These are phyloP conservation scores for Peronosclerospora sorghi DNA, from an alignment of 352 stramenopile genomes.

Conservation along the genomic window DNA sequence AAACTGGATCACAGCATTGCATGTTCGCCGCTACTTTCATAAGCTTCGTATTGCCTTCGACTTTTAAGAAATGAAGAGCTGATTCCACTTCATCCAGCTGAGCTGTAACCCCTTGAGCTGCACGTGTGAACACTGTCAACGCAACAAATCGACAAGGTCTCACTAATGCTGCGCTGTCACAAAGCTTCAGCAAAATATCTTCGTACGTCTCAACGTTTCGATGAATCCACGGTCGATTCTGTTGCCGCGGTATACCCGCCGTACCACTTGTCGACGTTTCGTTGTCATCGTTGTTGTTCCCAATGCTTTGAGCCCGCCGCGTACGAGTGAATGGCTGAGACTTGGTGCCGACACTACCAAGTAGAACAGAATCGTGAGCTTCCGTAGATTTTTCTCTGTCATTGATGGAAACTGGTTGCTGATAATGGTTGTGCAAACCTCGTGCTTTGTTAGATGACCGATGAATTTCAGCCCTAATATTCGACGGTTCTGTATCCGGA, in stretches of 20 bases:
- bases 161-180: constrained; percentile 29
- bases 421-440: background rate
- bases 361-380: background rate
- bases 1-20: constrained; percentile 57
- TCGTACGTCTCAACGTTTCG: constrained; percentile 30
- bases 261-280: constrained; percentile 13
- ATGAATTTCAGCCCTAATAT: background rate
- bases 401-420: background rate
- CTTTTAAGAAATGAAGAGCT: constrained; percentile 39
- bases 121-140: constrained; percentile 35
- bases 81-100: constrained; percentile 11
- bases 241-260: background rate
- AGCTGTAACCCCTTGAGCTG: constrained; percentile 2
- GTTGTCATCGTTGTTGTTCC: constrained; percentile 16
- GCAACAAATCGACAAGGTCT: constrained; percentile 44
- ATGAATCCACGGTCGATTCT: constrained; percentile 17
- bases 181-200: constrained; percentile 47
- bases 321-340: no score
- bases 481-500: constrained; percentile 1
- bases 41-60: constrained; percentile 30
- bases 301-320: background rate
- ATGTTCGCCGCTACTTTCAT: constrained; percentile 45
- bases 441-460: constrained; percentile 5
- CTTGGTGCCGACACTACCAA: no score
- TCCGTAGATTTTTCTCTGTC: constrained; percentile 15